These are phyloP conservation scores for Euphorbia pulcherrima DNA, from an alignment of 345 rosid species.

Conservation along the genomic window DNA sequence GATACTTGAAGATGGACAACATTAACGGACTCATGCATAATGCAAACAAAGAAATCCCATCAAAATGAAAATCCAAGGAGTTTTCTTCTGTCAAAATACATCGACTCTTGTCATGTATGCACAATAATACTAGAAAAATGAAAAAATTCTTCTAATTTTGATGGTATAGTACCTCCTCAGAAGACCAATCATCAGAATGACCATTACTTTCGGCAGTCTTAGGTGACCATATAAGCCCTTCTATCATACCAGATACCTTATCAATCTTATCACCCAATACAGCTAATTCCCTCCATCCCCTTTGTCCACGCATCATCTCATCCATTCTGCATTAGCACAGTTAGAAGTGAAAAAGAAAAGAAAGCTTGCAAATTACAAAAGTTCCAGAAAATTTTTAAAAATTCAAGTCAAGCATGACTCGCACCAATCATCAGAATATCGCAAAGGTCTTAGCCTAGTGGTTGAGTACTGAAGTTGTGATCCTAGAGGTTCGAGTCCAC, in stretches of 20 bases:
- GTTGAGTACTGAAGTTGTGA: too few relatives aligned
- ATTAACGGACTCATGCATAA: neutral
- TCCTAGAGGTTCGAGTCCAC: too few relatives aligned
- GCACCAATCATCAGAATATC: too few relatives aligned
- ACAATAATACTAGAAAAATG: neutral
- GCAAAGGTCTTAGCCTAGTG: too few relatives aligned
- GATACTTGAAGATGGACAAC: neutral
- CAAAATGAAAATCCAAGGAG: neutral
- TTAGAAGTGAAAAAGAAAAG: neutral
- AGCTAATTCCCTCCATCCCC: slow-evolving; percentile 92
- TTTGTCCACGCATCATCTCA: slow-evolving; percentile 96
- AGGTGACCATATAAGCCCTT: slow-evolving; percentile 88
- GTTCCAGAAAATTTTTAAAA: neutral
- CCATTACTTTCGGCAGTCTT: slow-evolving; percentile 45
- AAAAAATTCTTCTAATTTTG: neutral
- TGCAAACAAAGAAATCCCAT: neutral
- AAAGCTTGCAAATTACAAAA: neutral
- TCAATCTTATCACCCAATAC: slow-evolving; percentile 72
- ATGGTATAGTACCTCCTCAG: slow-evolving; percentile 48
- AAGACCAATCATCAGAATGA: slow-evolving; percentile 46
- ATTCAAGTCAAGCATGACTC: neutral
- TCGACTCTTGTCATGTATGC: neutral
- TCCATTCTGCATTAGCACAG: slow-evolving; percentile 63
- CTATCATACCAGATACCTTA: slow-evolving; percentile 75
- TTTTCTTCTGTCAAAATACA: too few relatives aligned